Evolutionary conservation across 2,329 filamentous ascomycete species (phyloP), one percentile per base, ranked within the genome.

Genomic region (Colletotrichum salicis): DNA sequence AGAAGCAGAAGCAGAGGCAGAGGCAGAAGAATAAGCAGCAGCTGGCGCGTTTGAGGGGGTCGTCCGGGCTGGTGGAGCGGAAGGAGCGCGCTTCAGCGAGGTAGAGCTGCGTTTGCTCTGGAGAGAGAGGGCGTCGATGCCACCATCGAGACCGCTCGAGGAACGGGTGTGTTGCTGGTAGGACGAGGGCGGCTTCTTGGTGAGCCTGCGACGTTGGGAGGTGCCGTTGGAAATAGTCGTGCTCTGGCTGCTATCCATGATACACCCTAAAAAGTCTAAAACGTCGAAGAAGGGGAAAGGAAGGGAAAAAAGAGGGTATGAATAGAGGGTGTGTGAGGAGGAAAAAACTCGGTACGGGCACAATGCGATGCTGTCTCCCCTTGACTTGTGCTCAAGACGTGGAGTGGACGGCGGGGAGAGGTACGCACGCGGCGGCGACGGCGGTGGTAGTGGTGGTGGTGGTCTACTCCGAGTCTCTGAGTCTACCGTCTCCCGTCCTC

Each of bases 81-180:
- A 90, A 75, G 89, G 89, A 79, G 88, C 85, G 79, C 88, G 86
- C 80, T 85, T 87, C 79, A 91, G 84, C 80, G 88, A 91, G 77
- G 87, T 86, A 76, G 89, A 90, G 86, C 89, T 91, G 81, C 87
- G 86, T 85, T 90, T 87, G 84, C 87, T 90, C 81, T 86, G 85
- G 76, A 91, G 82, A 76, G 87, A 90, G 77, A 84, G 84, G 81
- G 86, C 83, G 83, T 90, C 88, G 83, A 85, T 84, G 76, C 83
- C 82, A 82, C 84, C 82, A 84, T 89, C 87, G 83, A 86, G 81
- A 79, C 83, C 84, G 78, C 84, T 84, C 61, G 82, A 86, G 74
- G 86, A 84, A 75, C 83, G 81, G 68, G 79, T 83, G 56, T 71
- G 61, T 37, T 52, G 45, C 78, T 87, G 84, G 74, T 85, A 82